A percentile compares a stretch with the other conserved stretches of the same genome.
These are phyloP conservation scores for Cordyceps tenuipes DNA, from an alignment of 2,329 filamentous ascomycete species.

Conservation along the genomic window DNA sequence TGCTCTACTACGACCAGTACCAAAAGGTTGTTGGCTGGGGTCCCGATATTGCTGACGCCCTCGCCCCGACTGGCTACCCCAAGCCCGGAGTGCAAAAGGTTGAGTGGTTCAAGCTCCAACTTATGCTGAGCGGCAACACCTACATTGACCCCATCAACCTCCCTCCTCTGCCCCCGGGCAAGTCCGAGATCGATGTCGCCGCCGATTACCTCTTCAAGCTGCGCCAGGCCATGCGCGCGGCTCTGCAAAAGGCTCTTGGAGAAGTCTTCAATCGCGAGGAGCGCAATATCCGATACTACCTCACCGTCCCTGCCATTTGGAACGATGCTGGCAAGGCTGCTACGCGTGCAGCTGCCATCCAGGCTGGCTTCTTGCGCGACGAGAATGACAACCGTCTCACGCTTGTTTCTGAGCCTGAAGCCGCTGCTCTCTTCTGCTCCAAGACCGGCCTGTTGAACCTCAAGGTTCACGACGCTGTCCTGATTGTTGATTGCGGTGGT, in stretches of 20 bases:
- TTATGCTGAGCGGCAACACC: slow-evolving; percentile 97
- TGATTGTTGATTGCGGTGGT: slow-evolving; percentile 97
- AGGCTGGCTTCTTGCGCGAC: slow-evolving; percentile 91
- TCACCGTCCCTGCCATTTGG: slow-evolving; percentile 99
- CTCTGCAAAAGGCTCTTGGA: slow-evolving; percentile 90
- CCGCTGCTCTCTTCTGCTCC: slow-evolving; percentile 93
- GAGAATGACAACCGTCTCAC: slow-evolving; percentile 97
- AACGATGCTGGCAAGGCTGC: slow-evolving; percentile 98
- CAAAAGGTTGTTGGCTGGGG: slow-evolving; percentile 99
- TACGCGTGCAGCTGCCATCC: slow-evolving; percentile 88
- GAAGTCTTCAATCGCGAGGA: slow-evolving; percentile 98
- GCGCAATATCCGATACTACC: slow-evolving; percentile 93
- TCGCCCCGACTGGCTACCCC: slow-evolving; percentile 93
- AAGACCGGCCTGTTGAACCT: slow-evolving; percentile 93
- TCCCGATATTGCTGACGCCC: slow-evolving; percentile 91
- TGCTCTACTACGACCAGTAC: slow-evolving; percentile 99
- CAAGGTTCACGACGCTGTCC: slow-evolving; percentile 95
- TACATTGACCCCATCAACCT: slow-evolving; percentile 99
- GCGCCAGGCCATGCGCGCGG: slow-evolving; percentile 90
- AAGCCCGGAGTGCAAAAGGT: slow-evolving; percentile 98
- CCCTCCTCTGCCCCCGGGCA: slow-evolving; percentile 90
- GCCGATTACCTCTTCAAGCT: slow-evolving; percentile 98
- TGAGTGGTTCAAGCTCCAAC: slow-evolving; percentile 98
- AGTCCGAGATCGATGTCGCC: slow-evolving; percentile 98
- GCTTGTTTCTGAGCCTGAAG: slow-evolving; percentile 91